Evolutionary conservation across 768 basidiomycete species (phyloP), one percentile per base, ranked within the genome.

Genomic region (Podaxis carcinomalis): DNA sequence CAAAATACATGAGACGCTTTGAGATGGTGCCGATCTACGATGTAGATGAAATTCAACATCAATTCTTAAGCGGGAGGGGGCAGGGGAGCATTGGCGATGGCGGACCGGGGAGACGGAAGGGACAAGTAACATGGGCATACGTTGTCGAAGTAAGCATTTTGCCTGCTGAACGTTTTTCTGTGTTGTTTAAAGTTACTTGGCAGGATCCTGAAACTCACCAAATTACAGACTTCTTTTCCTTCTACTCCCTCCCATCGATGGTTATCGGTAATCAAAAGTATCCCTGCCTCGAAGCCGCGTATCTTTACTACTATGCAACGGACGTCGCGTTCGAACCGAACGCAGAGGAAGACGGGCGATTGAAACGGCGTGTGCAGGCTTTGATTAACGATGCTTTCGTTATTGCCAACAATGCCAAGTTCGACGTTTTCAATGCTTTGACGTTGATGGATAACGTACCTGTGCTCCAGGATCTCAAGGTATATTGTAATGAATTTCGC

Each of bases 351-450:
- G 82, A 84, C 47, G 83, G 77, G 25, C 75, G 72, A 27, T 72
- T 97, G 57, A 89, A 88, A 72, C 80, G 80, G 62, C 82, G 95
- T 46, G 75, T 99, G 62, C 76, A 81, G 56, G 79, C 80, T 6
- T 77, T 99, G 54, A 79, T 96, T 25, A 80, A 81, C 7, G 96
- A 98, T 72, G 88, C 93, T 0, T 69, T 98, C 63, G 78, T 90
- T 62, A 73, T 95, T 55, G 95, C 95, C 1, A 84, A 89, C 60
- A 82, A 87, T 57, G 90, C 90, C 51, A 87, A 87, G 42, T 98
- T 99, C 68, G 97, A 99, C 70, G 97, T 99, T 13, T 87, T 98
- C 74, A 99, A 99, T 72, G 92, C 92, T 1, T 73, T 98, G 68
- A 95, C 95, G 14, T 72, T 97, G 65, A 94, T 98, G 90, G 97